phyloP scores from a whole-genome alignment of 805 yeast genomes.

The Lachancea sp. region DNA sequence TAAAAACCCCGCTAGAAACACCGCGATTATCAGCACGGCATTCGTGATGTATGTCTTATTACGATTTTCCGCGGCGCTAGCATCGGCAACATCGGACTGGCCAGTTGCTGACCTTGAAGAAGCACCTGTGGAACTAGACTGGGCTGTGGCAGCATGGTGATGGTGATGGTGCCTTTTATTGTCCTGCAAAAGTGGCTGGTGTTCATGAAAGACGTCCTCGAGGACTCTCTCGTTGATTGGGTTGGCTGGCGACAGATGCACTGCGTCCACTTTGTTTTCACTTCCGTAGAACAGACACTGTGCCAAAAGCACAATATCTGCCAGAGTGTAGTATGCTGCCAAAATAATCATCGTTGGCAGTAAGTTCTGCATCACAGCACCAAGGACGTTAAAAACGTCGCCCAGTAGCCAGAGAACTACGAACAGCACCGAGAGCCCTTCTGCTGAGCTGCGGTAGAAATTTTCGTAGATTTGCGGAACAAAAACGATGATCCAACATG shows the following conservation, averaged over 20 bases:
- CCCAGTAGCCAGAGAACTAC: slow-evolving; percentile 90
- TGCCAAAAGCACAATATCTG: slow-evolving; percentile 75
- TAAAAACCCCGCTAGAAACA: slow-evolving; percentile 70
- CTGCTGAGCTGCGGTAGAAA: slow-evolving; percentile 76
- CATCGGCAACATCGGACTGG: slow-evolving; percentile 7
- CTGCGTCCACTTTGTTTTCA: slow-evolving; percentile 51
- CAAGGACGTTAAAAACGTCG: slow-evolving; percentile 87
- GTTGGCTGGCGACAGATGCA: slow-evolving; percentile 83
- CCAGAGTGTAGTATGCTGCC: slow-evolving; percentile 87
- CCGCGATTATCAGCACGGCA: slow-evolving; percentile 54
- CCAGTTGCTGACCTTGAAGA: slow-evolving; percentile 8
- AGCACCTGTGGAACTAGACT: slow-evolving; percentile 8
- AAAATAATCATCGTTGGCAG: slow-evolving; percentile 90
- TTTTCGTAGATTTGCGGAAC: slow-evolving; percentile 96
- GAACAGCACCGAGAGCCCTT: slow-evolving; percentile 81
- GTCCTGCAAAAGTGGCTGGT: slow-evolving; percentile 22
- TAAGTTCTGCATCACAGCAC: slow-evolving; percentile 84
- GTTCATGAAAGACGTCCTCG: slow-evolving; percentile 36
- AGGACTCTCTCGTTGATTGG: slow-evolving; percentile 72
- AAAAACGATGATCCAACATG: slow-evolving; percentile 97
- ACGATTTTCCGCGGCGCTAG: slow-evolving; percentile 10
- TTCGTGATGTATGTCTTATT: slow-evolving; percentile 26
- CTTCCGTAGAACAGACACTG: slow-evolving; percentile 81
- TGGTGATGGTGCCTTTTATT: slow-evolving; percentile 7
- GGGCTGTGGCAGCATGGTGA: slow-evolving; percentile 7